These are phyloP conservation scores for Fusarium sp. DNA, from an alignment of 2,329 filamentous ascomycete species.

Conservation along the genomic window DNA sequence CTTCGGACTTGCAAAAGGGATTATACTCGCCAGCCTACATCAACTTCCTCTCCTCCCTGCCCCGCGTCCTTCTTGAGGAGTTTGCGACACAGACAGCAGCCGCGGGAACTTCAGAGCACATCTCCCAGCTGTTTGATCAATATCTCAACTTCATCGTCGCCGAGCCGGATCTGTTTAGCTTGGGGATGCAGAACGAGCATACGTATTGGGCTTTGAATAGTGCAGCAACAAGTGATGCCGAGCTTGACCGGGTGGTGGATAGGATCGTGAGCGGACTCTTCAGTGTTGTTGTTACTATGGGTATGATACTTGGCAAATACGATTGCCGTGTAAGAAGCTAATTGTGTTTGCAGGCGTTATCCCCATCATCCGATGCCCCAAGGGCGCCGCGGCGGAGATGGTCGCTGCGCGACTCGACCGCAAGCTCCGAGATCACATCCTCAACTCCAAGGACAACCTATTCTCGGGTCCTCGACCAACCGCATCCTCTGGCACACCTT, in stretches of 20 bases:
- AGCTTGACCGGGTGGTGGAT: conserved; percentile 88
- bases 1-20: conserved; percentile 84
- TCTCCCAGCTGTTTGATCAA: conserved; percentile 94
- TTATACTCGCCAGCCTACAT: conserved; percentile 95
- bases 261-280: conserved; percentile 96
- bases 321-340: background rate
- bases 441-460: conserved; percentile 98
- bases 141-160: conserved; percentile 98
- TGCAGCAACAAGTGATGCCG: conserved; percentile 87
- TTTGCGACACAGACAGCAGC: conserved; percentile 90
- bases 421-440: conserved; percentile 93
- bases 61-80: conserved; percentile 90
- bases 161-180: conserved; percentile 93
- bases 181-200: conserved; percentile 90
- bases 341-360: conserved; percentile 74
- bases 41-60: conserved; percentile 96
- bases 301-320: conserved; percentile 57
- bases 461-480: conserved; percentile 79
- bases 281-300: conserved; percentile 98
- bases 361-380: conserved; percentile 94
- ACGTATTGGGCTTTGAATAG: conserved; percentile 98
- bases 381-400: conserved; percentile 91
- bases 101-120: conserved; percentile 86
- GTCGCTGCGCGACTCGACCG: conserved; percentile 94
- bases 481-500: conserved; percentile 68